phyloP scores from a whole-genome alignment of 2,329 filamentous ascomycete species.

The Colletotrichum theobromicola region DNA sequence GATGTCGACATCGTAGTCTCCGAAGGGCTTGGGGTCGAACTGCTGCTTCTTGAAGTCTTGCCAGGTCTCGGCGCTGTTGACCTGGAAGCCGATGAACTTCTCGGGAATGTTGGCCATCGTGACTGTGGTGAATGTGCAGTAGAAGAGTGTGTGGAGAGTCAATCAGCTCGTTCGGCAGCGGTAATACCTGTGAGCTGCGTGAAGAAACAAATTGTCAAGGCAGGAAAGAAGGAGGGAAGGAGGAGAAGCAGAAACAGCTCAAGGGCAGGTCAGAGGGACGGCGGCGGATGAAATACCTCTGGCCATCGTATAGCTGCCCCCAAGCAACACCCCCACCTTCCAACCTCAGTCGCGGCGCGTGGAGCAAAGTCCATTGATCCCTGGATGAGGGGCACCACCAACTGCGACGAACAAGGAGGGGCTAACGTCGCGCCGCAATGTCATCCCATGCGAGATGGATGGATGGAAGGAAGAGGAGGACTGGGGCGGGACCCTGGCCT shows the following conservation, averaged over 20 bases:
- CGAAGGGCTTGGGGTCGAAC: constrained; percentile 85
- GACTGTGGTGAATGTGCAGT: constrained; percentile 4
- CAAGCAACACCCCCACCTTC: constrained; percentile 7
- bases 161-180: background rate
- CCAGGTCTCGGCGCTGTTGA: constrained; percentile 58
- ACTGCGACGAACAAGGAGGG: constrained; percentile 8
- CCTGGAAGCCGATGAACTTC: constrained; percentile 66
- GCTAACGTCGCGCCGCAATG: constrained; percentile 13
- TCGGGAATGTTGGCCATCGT: constrained; percentile 59
- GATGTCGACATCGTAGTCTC: constrained; percentile 86
- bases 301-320: constrained; percentile 11
- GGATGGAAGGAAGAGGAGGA: background rate
- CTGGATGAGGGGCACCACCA: constrained; percentile 16
- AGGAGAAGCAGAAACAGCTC: background rate
- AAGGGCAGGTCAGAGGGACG: background rate
- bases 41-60: constrained; percentile 72
- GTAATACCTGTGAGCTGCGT: background rate
- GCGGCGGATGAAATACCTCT: constrained; percentile 19
- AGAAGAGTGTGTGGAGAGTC: background rate
- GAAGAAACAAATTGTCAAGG: background rate
- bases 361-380: constrained; percentile 2
- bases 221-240: background rate
- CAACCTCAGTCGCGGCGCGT: constrained; percentile 1
- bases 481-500: background rate
- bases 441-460: constrained; percentile 2